Evolutionary conservation across 2,329 filamentous ascomycete genomes (phyloP).

Genomic region (Grosmannia huntii): DNA sequence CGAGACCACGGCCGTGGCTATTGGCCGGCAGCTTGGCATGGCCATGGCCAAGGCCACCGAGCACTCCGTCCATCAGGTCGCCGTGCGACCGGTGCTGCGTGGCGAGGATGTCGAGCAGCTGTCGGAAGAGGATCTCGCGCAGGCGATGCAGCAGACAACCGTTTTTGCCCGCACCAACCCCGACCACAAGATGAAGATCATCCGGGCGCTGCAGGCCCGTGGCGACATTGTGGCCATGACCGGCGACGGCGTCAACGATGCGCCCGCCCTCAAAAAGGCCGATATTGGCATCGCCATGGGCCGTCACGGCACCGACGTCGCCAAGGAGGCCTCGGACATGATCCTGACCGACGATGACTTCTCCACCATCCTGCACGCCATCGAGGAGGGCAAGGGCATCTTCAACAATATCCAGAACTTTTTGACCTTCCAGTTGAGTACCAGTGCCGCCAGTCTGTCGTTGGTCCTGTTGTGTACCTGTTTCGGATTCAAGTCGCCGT

Average conservation of each 20-base stretch:
- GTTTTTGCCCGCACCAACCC: constrained; percentile 95
- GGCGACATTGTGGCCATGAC: constrained; percentile 99
- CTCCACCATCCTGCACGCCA: constrained; percentile 82
- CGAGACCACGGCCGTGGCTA: constrained; percentile 86
- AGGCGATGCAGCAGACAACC: constrained; percentile 76
- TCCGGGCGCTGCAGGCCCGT: constrained; percentile 76
- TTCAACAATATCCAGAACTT: constrained; percentile 99
- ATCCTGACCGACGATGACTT: constrained; percentile 84
- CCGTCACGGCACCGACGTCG: constrained; percentile 85
- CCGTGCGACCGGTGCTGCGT: constrained; percentile 60
- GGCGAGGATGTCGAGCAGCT: constrained; percentile 91
- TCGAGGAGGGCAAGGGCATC: constrained; percentile 97
- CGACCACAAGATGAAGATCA: constrained; percentile 97
- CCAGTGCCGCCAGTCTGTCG: constrained; percentile 83
- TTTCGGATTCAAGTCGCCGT: constrained; percentile 83
- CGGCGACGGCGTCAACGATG: constrained; percentile 95
- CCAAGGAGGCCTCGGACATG: constrained; percentile 93
- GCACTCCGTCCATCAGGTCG: constrained; percentile 40
- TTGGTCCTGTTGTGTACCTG: constrained; percentile 87
- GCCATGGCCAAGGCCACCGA: constrained; percentile 47
- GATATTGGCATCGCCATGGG: constrained; percentile 99
- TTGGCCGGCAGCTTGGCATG: constrained; percentile 93
- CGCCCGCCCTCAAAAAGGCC: constrained; percentile 88
- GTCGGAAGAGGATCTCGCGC: constrained; percentile 71
- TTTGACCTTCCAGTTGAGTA: constrained; percentile 94